phyloP scores from a whole-genome alignment of 805 yeast genomes.

The Nakazawaea laoshanensis region DNA sequence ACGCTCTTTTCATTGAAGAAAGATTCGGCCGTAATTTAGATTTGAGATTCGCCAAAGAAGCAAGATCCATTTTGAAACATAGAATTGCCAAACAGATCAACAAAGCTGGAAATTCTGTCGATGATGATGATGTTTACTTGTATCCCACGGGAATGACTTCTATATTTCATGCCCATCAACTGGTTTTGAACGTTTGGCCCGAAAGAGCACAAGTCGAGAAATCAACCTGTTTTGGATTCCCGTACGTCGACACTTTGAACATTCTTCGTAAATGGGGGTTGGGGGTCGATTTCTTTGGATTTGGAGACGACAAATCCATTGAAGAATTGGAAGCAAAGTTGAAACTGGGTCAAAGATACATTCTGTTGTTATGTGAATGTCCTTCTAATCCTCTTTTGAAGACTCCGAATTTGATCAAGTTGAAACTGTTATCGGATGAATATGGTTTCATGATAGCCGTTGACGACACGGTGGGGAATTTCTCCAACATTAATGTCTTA shows the following conservation, averaged over 20 bases:
- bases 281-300: constrained; percentile 79
- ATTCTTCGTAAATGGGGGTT: constrained; percentile 86
- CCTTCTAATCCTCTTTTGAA: constrained; percentile 92
- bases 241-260: constrained; percentile 88
- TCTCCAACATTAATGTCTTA: constrained; percentile 72
- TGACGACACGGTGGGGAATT: constrained; percentile 94
- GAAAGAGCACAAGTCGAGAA: constrained; percentile 30
- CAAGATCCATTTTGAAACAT: constrained; percentile 64
- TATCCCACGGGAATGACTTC: constrained; percentile 93
- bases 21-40: constrained; percentile 88
- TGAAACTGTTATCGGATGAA: constrained; percentile 57
- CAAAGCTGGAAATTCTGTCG: constrained; percentile 15
- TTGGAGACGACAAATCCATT: constrained; percentile 68
- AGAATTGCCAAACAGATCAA: constrained; percentile 63
- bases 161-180: constrained; percentile 72
- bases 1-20: constrained; percentile 68
- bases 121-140: constrained; percentile 67
- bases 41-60: constrained; percentile 63
- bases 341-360: constrained; percentile 54
- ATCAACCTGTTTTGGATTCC: constrained; percentile 92
- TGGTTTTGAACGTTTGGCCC: constrained; percentile 26
- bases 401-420: constrained; percentile 67
- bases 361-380: constrained; percentile 83
- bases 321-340: constrained; percentile 56
- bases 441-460: constrained; percentile 74